These are phyloP conservation scores for Dothidotthia symphoricarpi DNA, from an alignment of 2,329 filamentous ascomycete species.

Conservation along the genomic window DNA sequence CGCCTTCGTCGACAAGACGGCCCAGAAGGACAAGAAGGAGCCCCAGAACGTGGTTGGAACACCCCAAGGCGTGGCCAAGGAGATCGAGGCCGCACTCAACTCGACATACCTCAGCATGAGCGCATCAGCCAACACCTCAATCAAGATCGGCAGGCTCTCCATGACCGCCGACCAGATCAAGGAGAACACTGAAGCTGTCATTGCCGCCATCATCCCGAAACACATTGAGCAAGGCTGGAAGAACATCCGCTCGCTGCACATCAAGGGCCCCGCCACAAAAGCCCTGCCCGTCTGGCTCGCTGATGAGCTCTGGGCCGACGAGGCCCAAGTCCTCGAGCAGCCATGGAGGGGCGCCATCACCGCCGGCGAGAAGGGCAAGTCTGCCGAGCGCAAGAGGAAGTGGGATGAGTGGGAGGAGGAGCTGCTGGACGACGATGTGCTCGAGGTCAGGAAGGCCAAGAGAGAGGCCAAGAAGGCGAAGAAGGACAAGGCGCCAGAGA, in stretches of 20 bases:
- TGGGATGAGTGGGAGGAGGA: conserved; percentile 42
- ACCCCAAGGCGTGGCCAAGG: conserved; percentile 68
- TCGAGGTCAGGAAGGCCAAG: conserved; percentile 38
- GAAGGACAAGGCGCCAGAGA: conserved; percentile 31
- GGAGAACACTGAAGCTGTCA: conserved; percentile 75
- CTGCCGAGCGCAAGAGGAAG: conserved; percentile 38
- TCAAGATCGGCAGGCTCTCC: conserved; percentile 73
- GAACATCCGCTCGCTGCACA: conserved; percentile 78
- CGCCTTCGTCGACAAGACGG: conserved; percentile 60
- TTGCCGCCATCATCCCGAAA: conserved; percentile 64
- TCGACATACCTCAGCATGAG: conserved; percentile 79
- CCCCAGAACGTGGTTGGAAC: conserved; percentile 50
- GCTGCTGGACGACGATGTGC: conserved; percentile 36
- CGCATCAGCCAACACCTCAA: conserved; percentile 73
- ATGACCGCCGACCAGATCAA: conserved; percentile 74
- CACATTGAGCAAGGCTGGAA: conserved; percentile 84
- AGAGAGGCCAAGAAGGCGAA: conserved; percentile 53
- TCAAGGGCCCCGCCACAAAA: conserved; percentile 87
- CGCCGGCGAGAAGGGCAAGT: conserved; percentile 21
- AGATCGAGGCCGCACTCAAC: conserved; percentile 74
- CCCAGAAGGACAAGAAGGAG: conserved; percentile 37
- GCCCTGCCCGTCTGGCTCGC: conserved; percentile 94
- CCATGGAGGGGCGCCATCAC: conserved; percentile 37
- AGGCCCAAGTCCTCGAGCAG: conserved; percentile 66
- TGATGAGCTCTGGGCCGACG: conserved; percentile 84